Evolutionary conservation across 768 basidiomycete genomes (phyloP), one percentile per base, ranked within the genome.

Genomic region (Gautieria morchelliformis): DNA sequence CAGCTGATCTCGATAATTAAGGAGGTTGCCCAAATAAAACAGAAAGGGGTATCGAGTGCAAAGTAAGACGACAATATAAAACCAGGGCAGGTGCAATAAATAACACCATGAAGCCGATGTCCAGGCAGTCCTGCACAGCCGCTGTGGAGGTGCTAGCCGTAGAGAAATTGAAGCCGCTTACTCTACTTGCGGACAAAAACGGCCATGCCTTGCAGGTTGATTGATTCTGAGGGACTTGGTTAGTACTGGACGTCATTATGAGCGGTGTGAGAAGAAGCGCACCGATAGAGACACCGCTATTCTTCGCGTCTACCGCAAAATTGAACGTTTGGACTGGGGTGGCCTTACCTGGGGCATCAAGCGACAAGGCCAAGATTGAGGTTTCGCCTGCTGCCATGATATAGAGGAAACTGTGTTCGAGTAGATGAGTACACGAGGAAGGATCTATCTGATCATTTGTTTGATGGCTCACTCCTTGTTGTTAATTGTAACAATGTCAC

Each of bases 371-470:
- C n/a, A 71, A 66, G 52, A 78, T 64, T 5, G 70, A 65, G 0
- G 74, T 74, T 22, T 66, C 66, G 60, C 71, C 71, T 3, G 75
- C 68, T 2, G 69, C 65, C 45, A 76, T 60, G 37, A 75, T 65
- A 63, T 74, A 74, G 56, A 75, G 63, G 67, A 74, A 75, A 64
- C 75, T 76, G 56, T 10, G 45, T 9, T 44, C 17, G n/a, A 40
- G 17, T n/a, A 19, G 33, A 27, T 46, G 45, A 33, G 35, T 24
- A 56, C 15, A 35, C 15, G 35, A 33, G n/a, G 15, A 44, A 8
- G 58, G 51, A 15, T 10, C 7, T 2, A 30, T 2, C 3, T 11
- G n/a, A n/a, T 27, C 7, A 27, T 3, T 27, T 27, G 3, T 3
- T 27, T 27, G 5, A 27, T 46, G 45, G 63, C 67, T 48, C 52